A percentile compares a stretch with the other conserved stretches of the same genome.
Evolutionary conservation across 495 filamentous ascomycete species (phyloP).

Genomic region (Podospora pseudopauciseta): DNA sequence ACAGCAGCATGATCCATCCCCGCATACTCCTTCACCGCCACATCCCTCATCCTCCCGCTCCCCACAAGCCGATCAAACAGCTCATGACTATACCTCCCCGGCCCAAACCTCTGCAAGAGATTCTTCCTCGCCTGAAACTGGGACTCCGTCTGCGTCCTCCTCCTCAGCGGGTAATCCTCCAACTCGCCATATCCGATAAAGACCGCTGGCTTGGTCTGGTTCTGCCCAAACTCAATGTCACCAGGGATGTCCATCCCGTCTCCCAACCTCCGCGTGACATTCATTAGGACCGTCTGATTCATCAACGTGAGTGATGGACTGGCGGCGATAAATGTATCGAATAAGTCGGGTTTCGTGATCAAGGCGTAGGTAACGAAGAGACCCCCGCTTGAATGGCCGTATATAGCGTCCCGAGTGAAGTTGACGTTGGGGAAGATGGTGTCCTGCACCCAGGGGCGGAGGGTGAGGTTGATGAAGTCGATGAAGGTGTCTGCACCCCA

Average conservation of each 20-base stretch:
- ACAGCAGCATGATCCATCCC: conserved; percentile 21
- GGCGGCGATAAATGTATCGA: conserved; percentile 19
- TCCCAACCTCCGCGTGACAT: conserved; percentile 17
- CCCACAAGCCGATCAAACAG: conserved; percentile 17
- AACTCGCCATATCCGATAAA: conserved; percentile 18
- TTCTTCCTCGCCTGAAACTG: conserved; percentile 16
- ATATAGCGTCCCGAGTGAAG: conserved; percentile 19
- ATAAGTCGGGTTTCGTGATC: conserved; percentile 8
- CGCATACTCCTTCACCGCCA: conserved; percentile 22
- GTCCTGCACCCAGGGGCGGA: conserved; percentile 19
- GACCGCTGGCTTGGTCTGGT: conserved; percentile 14
- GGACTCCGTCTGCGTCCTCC: conserved; percentile 20
- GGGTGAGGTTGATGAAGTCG: conserved; percentile 13
- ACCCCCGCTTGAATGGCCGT: conserved; percentile 19
- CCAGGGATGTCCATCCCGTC: conserved; percentile 11
- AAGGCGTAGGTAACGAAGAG: conserved; percentile 18
- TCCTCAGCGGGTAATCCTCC: conserved; percentile 20
- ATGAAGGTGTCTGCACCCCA: conserved; percentile 16
- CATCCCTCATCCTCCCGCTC: conserved; percentile 20
- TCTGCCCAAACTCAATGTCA: background rate
- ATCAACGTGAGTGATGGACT: conserved; percentile 16
- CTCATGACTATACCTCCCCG: conserved; percentile 12
- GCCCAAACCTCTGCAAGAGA: conserved; percentile 7
- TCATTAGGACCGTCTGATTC: conserved; percentile 15
- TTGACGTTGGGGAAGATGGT: conserved; percentile 16